Percentiles rank a stretch among this genome's conserved stretches.
These are phyloP conservation scores for Pochonia chlamydosporia DNA, from an alignment of 2,329 filamentous ascomycete species.

Conservation along the genomic window DNA sequence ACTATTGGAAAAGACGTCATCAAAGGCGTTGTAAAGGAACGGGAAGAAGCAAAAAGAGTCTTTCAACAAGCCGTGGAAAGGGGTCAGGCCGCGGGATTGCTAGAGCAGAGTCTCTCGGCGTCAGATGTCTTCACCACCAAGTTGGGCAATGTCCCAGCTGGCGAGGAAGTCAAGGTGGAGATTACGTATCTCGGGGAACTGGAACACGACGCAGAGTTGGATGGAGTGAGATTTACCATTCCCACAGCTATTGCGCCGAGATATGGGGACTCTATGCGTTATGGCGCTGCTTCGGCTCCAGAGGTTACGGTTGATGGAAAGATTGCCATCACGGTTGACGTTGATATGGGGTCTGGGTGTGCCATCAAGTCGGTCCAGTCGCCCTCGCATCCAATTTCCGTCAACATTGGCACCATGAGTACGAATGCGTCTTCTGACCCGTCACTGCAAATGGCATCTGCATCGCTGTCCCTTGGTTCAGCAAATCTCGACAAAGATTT, in stretches of 20 bases:
- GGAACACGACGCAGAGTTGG: conserved; percentile 63
- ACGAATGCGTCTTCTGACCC: conserved; percentile 37
- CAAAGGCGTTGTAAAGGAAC: conserved; percentile 61
- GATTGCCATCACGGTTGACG: conserved; percentile 27
- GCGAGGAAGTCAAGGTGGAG: conserved; percentile 51
- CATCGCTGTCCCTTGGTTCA: conserved; percentile 47
- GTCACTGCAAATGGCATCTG: conserved; percentile 54
- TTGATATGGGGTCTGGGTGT: conserved; percentile 44
- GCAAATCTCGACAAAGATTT: conserved; percentile 59
- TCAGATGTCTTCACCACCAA: conserved; percentile 64
- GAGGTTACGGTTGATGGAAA: conserved; percentile 1
- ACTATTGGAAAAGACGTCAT: conserved; percentile 55
- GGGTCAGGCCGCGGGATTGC: conserved; percentile 57
- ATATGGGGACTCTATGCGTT: conserved; percentile 44
- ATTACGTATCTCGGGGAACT: conserved; percentile 65
- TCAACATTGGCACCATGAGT: conserved; percentile 54
- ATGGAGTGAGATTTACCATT: conserved; percentile 64
- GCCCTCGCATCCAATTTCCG: conserved; percentile 61
- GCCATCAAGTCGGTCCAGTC: conserved; percentile 59
- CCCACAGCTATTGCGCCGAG: conserved; percentile 62
- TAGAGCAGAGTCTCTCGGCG: conserved; percentile 55
- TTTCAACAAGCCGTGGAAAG: conserved; percentile 52
- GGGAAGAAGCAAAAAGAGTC: conserved; percentile 52
- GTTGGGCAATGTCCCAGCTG: conserved; percentile 60
- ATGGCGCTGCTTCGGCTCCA: background rate